A percentile compares a stretch with the other conserved stretches of the same genome.
These are phyloP conservation scores for Pythium biforme DNA, from an alignment of 352 stramenopile species.

Conservation along the genomic window DNA sequence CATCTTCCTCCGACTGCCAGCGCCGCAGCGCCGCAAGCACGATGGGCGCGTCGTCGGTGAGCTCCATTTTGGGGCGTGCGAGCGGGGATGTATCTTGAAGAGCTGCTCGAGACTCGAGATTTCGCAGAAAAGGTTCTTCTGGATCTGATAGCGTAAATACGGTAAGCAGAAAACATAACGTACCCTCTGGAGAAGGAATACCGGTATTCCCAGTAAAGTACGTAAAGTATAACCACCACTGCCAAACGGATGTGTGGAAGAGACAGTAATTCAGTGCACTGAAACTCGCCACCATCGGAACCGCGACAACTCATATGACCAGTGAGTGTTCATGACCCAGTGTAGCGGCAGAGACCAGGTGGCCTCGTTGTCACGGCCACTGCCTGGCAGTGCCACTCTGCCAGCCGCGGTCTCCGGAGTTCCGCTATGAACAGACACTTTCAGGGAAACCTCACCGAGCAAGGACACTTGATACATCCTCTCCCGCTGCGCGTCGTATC, in stretches of 20 bases:
- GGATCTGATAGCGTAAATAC: not conserved
- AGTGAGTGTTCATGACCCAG: no score
- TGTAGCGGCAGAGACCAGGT: no score
- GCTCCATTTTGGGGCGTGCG: slow-evolving; percentile 2
- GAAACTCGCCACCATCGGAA: no score
- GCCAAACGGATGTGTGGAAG: no score
- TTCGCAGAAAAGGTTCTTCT: slow-evolving; percentile 8
- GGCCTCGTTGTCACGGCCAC: no score
- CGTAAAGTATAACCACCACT: no score
- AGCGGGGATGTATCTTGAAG: slow-evolving; percentile 24
- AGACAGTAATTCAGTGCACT: no score
- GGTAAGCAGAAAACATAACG: no score
- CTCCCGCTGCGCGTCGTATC: no score
- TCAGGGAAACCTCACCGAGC: slow-evolving; percentile 13
- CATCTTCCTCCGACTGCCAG: slow-evolving; percentile 11
- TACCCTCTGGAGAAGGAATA: no score
- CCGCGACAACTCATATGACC: no score
- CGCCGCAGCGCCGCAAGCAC: slow-evolving; percentile 10
- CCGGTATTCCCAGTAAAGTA: no score
- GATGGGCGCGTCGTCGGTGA: slow-evolving; percentile 6
- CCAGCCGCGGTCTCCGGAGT: slow-evolving; percentile 10
- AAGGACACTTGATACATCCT: not conserved
- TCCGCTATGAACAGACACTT: slow-evolving; percentile 12
- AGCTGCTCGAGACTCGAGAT: not conserved
- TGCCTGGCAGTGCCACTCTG: slow-evolving; percentile 8